Conservation (phyloP, 768 basidiomycete species). For the Plicaturopsis crispa region DNA sequence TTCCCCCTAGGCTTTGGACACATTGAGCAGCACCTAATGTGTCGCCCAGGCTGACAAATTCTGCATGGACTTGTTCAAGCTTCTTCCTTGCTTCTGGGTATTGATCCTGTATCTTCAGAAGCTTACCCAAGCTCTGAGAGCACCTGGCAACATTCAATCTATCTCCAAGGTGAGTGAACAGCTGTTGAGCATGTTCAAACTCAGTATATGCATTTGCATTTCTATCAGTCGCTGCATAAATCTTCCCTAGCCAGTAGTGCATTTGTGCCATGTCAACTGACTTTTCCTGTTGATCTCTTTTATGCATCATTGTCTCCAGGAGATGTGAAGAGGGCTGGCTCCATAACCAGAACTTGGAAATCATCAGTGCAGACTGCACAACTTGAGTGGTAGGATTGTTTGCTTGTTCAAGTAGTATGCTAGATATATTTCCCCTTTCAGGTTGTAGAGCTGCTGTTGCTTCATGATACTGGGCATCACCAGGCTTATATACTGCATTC, state of each 20-base stretch:
- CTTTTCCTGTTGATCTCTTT: no score
- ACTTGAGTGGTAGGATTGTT: no score
- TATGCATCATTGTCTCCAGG: no score
- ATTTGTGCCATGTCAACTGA: no score
- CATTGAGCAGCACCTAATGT: constrained; percentile 3
- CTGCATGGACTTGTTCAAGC: constrained; percentile 1
- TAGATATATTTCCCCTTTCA: no score
- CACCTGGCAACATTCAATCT: background rate
- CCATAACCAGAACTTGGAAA: no score
- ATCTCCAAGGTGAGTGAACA: background rate
- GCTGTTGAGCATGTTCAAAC: background rate
- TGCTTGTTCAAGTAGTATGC: no score
- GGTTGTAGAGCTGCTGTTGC: no score
- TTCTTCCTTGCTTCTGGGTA: constrained; percentile 1
- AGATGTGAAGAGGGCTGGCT: no score
- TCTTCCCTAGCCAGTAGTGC: background rate
- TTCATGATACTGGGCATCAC: no score
- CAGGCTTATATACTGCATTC: no score
- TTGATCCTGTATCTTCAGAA: background rate
- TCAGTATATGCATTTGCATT: background rate
- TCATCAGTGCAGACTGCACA: no score
- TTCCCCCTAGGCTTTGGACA: constrained; percentile 3
- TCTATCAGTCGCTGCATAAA: background rate
- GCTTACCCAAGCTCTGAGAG: background rate
- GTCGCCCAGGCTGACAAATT: constrained; percentile 2